phyloP scores from a whole-genome alignment of 148 eudicot genomes.

The Dysphania ambrosioides region DNA sequence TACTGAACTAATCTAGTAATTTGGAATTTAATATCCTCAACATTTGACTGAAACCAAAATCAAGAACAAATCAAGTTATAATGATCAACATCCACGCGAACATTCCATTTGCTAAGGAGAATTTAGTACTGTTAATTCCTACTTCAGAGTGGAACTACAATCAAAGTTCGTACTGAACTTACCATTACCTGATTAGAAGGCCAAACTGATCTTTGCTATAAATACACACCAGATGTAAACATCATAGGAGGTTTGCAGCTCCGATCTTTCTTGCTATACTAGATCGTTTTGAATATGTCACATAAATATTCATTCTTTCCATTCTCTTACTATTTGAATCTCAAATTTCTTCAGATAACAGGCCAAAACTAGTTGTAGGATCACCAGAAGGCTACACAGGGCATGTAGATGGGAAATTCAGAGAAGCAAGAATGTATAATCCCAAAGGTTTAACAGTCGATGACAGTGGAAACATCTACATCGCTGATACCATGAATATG shows the following conservation, averaged over 20 bases:
- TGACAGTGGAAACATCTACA: slow-evolving; percentile 73
- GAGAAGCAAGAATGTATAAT: slow-evolving; percentile 79
- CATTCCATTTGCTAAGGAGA: too few species aligned
- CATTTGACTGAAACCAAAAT: too few species aligned
- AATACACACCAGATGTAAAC: background rate
- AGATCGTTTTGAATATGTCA: background rate
- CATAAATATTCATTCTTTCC: background rate
- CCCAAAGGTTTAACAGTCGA: slow-evolving; percentile 74
- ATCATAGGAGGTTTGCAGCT: background rate
- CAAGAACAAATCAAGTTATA: too few species aligned
- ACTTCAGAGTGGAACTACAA: too few species aligned
- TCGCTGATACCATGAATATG: slow-evolving; percentile 79
- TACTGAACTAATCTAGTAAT: too few species aligned
- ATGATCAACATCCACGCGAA: too few species aligned
- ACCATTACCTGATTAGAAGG: too few species aligned
- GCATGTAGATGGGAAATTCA: slow-evolving; percentile 80
- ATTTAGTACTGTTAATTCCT: too few species aligned
- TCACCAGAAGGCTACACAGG: slow-evolving; percentile 80
- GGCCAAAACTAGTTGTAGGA: slow-evolving; percentile 71
- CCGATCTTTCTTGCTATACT: background rate
- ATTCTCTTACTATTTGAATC: background rate
- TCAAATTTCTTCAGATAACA: slow-evolving; percentile 48
- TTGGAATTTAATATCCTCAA: too few species aligned
- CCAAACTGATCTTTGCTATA: background rate
- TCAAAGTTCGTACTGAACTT: too few species aligned